phyloP scores from a whole-genome alignment of 495 filamentous ascomycete species.

The Cercophora samala region DNA sequence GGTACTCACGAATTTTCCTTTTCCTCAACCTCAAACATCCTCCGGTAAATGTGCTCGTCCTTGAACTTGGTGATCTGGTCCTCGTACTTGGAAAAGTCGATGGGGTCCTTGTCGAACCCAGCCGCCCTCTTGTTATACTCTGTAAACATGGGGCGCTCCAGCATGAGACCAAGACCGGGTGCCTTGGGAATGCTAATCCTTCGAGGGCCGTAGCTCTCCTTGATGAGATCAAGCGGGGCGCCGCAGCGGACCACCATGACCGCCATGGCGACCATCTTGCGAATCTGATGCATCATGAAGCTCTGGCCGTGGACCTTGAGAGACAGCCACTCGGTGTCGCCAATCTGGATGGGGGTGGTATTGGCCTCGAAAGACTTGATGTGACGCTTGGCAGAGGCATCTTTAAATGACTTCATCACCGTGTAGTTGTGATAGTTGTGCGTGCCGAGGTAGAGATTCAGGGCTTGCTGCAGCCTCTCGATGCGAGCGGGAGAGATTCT shows the following conservation, averaged over 20 bases:
- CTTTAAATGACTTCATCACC: constrained; percentile 72
- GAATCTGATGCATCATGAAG: constrained; percentile 99
- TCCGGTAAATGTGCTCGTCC: constrained; percentile 84
- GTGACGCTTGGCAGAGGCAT: constrained; percentile 77
- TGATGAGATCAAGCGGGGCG: constrained; percentile 60
- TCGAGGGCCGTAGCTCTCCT: constrained; percentile 60
- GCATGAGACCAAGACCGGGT: constrained; percentile 77
- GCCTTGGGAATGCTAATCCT: constrained; percentile 91
- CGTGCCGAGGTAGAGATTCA: constrained; percentile 74
- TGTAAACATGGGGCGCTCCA: constrained; percentile 88
- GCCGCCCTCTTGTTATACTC: constrained; percentile 66
- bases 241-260: constrained; percentile 80
- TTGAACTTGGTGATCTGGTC: constrained; percentile 84
- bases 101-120: constrained; percentile 53
- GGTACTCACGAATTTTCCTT: constrained; percentile 66
- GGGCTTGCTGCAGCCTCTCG: constrained; percentile 64
- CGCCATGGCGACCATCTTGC: constrained; percentile 96
- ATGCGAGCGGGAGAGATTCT: constrained; percentile 70
- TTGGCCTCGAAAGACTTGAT: constrained; percentile 85
- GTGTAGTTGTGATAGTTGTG: constrained; percentile 96
- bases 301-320: constrained; percentile 94
- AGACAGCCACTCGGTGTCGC: constrained; percentile 90
- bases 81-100: constrained; percentile 75
- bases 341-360: constrained; percentile 70
- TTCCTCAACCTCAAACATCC: constrained; percentile 87